Percentiles rank a stretch among this genome's conserved stretches.
These are phyloP conservation scores for Syncephalis plumigaleata DNA, from an alignment of 371 early-diverging fungal species.

Conservation along the genomic window DNA sequence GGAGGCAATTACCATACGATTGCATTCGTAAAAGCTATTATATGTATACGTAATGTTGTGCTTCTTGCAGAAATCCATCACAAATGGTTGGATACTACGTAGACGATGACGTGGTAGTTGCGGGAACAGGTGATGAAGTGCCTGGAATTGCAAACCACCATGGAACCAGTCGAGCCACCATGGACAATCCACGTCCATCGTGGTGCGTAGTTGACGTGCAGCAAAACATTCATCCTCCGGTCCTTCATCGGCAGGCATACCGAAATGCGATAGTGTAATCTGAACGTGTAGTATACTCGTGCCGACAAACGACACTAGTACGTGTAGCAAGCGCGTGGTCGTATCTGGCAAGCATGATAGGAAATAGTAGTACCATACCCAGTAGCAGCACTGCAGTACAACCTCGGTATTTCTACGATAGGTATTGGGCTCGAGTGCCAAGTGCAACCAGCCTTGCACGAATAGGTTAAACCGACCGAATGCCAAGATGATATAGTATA, in stretches of 20 bases:
- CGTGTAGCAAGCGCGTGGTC: constrained; percentile 35
- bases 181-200: constrained; percentile 95
- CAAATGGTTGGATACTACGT: constrained; percentile 46
- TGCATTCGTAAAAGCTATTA: constrained; percentile 52
- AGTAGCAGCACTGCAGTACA: constrained; percentile 46
- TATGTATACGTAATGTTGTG: constrained; percentile 44
- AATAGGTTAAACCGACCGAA: constrained; percentile 91
- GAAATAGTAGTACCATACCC: constrained; percentile 58
- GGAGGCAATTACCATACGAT: constrained; percentile 38
- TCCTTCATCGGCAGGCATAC: constrained; percentile 75
- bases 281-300: constrained; percentile 86
- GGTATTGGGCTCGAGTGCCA: constrained; percentile 34
- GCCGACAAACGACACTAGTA: constrained; percentile 61
- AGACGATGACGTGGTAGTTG: constrained; percentile 82
- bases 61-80: constrained; percentile 55
- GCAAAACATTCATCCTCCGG: constrained; percentile 62
- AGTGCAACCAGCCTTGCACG: constrained; percentile 45
- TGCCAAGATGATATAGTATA: constrained; percentile 69
- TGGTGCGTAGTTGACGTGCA: constrained; percentile 73
- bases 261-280: constrained; percentile 90
- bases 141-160: constrained; percentile 91
- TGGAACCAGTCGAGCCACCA: constrained; percentile 93
- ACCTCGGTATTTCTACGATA: constrained; percentile 60
- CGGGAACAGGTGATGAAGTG: constrained; percentile 91
- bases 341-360: constrained; percentile 49